Conservation (phyloP, 2,329 filamentous ascomycete genomes). For the Chalara sp. region DNA sequence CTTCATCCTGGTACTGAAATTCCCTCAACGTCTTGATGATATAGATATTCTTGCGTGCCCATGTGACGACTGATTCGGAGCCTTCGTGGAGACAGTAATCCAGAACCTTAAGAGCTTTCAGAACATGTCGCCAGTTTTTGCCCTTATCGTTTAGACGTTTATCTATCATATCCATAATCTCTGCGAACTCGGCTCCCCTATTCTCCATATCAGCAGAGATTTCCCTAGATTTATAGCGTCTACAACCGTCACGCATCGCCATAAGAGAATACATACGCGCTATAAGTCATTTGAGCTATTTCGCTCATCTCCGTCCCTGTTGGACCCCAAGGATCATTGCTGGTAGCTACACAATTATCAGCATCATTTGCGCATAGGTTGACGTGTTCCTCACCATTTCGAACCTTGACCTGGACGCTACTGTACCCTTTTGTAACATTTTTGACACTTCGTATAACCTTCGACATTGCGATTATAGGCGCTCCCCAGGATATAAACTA, state of each 20-base stretch:
- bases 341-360: conserved; percentile 65
- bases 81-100: conserved; percentile 98
- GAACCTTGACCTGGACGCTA: conserved; percentile 92
- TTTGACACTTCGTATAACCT: conserved; percentile 94
- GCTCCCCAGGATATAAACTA: no score
- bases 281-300: conserved; percentile 95
- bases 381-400: conserved; percentile 67
- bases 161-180: conserved; percentile 99
- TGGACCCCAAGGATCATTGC: conserved; percentile 97
- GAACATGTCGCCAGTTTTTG: conserved; percentile 98
- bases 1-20: conserved; percentile 94
- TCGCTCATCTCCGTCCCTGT: conserved; percentile 98
- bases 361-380: conserved; percentile 9
- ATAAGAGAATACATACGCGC: conserved; percentile 61
- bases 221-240: no score
- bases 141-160: conserved; percentile 98
- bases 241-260: no score
- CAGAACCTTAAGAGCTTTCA: conserved; percentile 95
- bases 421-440: conserved; percentile 99
- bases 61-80: conserved; percentile 92
- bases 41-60: conserved; percentile 96
- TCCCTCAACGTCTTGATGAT: conserved; percentile 98
- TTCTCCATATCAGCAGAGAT: conserved; percentile 1
- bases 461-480: conserved; percentile 64
- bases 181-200: conserved; percentile 91